These are phyloP conservation scores for Yamadazyma tumulicola DNA, from an alignment of 805 yeast species.

Conservation along the genomic window DNA sequence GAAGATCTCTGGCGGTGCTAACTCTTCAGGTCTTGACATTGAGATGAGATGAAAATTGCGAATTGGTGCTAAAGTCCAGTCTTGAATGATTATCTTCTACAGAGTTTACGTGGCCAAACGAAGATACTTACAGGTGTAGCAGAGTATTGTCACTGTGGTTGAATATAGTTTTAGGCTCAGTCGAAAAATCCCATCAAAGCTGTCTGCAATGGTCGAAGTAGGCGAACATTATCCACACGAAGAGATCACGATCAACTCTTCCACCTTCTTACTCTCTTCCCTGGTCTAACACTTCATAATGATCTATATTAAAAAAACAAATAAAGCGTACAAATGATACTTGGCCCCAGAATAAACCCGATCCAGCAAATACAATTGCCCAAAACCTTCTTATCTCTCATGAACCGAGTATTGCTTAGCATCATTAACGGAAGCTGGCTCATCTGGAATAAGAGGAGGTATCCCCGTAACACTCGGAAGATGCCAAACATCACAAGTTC, in stretches of 20 bases:
- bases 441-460: constrained; percentile 78
- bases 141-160: no score
- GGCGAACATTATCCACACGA: no score
- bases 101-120: no score
- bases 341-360: constrained; percentile 87
- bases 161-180: no score
- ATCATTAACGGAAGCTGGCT: constrained; percentile 77
- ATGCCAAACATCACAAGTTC: constrained; percentile 91
- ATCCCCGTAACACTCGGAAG: constrained; percentile 76
- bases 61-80: no score
- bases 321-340: constrained; percentile 80
- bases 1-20: constrained; percentile 95
- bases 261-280: no score
- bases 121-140: no score
- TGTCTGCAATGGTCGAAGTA: no score
- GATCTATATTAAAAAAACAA: constrained; percentile 59
- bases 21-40: constrained; percentile 95
- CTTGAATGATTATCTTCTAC: no score
- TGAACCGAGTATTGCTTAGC: constrained; percentile 54
- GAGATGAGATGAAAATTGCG: constrained; percentile 2
- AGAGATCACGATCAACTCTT: no score
- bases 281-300: no score
- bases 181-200: no score
- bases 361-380: constrained; percentile 89
- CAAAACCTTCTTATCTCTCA: constrained; percentile 53